phyloP scores from a whole-genome alignment of 805 yeast species.

The Candida pseudofarinosa region DNA sequence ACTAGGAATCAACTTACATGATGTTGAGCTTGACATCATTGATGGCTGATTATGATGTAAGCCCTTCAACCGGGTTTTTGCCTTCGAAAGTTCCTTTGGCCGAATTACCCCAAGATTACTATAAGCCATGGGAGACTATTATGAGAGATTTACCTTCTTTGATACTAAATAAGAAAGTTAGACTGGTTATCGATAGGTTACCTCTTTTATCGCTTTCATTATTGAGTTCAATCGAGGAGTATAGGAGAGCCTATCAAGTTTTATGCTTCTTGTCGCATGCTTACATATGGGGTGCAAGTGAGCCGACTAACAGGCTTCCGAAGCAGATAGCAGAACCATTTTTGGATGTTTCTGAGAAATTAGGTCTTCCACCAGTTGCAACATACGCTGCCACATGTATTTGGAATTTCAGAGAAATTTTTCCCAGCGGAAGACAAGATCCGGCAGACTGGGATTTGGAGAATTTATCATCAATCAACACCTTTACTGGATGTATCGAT shows the following conservation, averaged over 20 bases:
- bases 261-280: conserved; percentile 82
- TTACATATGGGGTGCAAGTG: conserved; percentile 79
- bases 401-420: conserved; percentile 76
- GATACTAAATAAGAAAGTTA: conserved; percentile 58
- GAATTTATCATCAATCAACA: conserved; percentile 71
- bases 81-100: conserved; percentile 65
- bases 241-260: conserved; percentile 76
- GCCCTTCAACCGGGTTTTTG: conserved; percentile 70
- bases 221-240: conserved; percentile 45
- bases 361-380: conserved; percentile 80
- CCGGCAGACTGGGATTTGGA: conserved; percentile 50
- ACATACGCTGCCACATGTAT: conserved; percentile 84
- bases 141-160: conserved; percentile 68
- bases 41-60: conserved; percentile 64
- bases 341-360: conserved; percentile 48
- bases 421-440: conserved; percentile 35
- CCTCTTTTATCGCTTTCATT: conserved; percentile 52
- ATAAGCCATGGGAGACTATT: conserved; percentile 72
- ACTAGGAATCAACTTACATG: not conserved
- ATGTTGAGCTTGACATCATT: conserved; percentile 11
- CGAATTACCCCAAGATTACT: conserved; percentile 57
- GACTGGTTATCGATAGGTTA: conserved; percentile 58
- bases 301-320: conserved; percentile 63
- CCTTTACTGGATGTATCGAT: conserved; percentile 87
- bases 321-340: conserved; percentile 67